Evolutionary conservation across 2,329 filamentous ascomycete genomes (phyloP).

Genomic region (Metarhizium rileyi): DNA sequence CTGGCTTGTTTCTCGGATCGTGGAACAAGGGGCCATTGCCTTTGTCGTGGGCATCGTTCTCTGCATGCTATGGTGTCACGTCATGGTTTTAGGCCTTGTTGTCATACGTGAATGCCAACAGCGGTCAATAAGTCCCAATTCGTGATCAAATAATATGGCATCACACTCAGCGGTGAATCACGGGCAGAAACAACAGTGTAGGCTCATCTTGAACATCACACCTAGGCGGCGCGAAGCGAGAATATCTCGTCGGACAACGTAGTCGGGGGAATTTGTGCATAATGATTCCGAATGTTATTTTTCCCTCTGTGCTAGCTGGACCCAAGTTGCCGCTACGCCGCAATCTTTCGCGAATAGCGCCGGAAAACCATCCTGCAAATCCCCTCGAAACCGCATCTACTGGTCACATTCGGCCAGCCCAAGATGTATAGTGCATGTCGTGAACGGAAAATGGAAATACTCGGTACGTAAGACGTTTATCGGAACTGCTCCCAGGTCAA

Average conservation of each 20-base stretch:
- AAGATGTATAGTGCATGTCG: not conserved
- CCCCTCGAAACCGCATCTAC: not conserved
- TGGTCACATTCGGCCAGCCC: not conserved
- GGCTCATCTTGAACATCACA: not conserved
- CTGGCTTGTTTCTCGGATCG: not conserved
- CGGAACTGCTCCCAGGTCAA: not conserved
- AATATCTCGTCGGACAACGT: not conserved
- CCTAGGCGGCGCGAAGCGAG: not conserved
- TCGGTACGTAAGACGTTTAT: not conserved
- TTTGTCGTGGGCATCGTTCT: not conserved
- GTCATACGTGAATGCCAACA: not conserved
- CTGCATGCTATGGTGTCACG: not conserved
- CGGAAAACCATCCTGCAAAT: not conserved
- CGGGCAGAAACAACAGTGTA: not conserved
- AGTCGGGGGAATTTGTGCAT: not conserved
- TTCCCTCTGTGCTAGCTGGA: not conserved
- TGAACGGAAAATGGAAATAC: not conserved
- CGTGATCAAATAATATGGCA: not conserved
- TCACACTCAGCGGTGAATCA: not conserved
- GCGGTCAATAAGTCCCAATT: not conserved
- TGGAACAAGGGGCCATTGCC: not conserved
- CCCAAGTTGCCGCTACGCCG: not conserved
- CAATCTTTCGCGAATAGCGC: not conserved
- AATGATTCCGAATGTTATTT: not conserved
- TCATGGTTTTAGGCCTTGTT: not conserved